A percentile compares a stretch with the other conserved stretches of the same genome.
phyloP scores from a whole-genome alignment of 805 yeast genomes.

The Lipomyces sp. region DNA sequence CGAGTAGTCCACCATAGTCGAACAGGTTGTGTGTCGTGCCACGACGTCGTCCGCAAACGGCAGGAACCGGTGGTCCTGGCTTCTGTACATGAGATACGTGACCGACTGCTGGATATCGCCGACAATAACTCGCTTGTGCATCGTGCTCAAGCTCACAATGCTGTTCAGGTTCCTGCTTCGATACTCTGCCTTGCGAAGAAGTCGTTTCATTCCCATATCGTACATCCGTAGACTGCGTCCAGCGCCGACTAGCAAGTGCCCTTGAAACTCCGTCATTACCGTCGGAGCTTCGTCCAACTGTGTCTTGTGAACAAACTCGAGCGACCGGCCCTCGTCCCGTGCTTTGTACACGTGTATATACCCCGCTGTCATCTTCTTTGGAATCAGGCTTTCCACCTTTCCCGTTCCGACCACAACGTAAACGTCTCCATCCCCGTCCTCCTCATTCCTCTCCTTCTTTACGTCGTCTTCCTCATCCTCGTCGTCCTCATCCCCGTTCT shows the following conservation, averaged over 20 bases:
- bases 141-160: constrained; percentile 54
- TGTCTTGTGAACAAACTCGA: constrained; percentile 61
- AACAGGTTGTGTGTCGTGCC: constrained; percentile 61
- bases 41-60: constrained; percentile 68
- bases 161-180: constrained; percentile 45
- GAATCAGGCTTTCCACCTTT: constrained; percentile 32
- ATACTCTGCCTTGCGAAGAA: constrained; percentile 62
- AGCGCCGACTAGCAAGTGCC: constrained; percentile 58
- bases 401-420: constrained; percentile 35
- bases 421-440: constrained; percentile 18
- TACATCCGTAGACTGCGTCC: constrained; percentile 54
- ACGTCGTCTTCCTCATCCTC: constrained; percentile 17
- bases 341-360: constrained; percentile 35
- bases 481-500: constrained; percentile 11
- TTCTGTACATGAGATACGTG: constrained; percentile 53
- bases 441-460: constrained; percentile 2
- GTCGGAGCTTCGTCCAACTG: constrained; percentile 47
- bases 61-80: constrained; percentile 44
- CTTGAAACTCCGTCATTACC: constrained; percentile 55
- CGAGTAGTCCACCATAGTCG: constrained; percentile 62
- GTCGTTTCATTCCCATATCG: constrained; percentile 75
- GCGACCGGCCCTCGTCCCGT: constrained; percentile 38
- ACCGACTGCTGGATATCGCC: constrained; percentile 74
- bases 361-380: constrained; percentile 30
- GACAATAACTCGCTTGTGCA: constrained; percentile 58